Conservation (phyloP, 345 rosid genomes). For the Sonneratia alba region DNA sequence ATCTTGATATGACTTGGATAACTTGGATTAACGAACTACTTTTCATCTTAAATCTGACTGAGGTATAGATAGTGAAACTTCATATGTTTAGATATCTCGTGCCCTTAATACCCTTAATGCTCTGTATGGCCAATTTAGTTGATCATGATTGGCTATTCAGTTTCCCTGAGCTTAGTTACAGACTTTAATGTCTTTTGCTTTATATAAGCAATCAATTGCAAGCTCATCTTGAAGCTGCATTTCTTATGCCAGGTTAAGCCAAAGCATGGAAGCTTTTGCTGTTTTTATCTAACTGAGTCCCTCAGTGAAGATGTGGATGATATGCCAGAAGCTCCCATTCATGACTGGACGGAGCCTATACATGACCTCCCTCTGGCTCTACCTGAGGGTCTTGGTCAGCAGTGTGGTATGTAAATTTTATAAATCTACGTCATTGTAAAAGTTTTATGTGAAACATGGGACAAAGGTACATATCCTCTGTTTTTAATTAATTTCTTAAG, state of each 20-base stretch:
- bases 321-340: conserved; percentile 23
- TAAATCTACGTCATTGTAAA: background rate
- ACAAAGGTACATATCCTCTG: background rate
- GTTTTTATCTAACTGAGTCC: conserved; percentile 71
- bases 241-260: conserved; percentile 52
- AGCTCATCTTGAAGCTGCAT: conserved; percentile 7
- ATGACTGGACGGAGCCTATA: conserved; percentile 17
- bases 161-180: background rate
- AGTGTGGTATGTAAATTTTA: conserved; percentile 40
- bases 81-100: background rate
- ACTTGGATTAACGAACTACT: background rate
- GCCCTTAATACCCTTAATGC: background rate
- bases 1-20: background rate
- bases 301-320: conserved; percentile 32
- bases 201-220: background rate
- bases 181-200: background rate
- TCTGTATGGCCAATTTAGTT: background rate
- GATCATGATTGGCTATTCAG: background rate
- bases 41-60: background rate
- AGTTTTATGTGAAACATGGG: background rate
- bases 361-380: conserved; percentile 54
- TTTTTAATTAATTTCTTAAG: background rate
- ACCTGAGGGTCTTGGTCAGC: conserved; percentile 41
- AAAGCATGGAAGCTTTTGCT: conserved; percentile 42
- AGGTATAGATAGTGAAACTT: background rate